Evolutionary conservation across 2,329 filamentous ascomycete genomes (phyloP), one percentile per base, ranked within the genome.

Genomic region (Alternaria triticina): DNA sequence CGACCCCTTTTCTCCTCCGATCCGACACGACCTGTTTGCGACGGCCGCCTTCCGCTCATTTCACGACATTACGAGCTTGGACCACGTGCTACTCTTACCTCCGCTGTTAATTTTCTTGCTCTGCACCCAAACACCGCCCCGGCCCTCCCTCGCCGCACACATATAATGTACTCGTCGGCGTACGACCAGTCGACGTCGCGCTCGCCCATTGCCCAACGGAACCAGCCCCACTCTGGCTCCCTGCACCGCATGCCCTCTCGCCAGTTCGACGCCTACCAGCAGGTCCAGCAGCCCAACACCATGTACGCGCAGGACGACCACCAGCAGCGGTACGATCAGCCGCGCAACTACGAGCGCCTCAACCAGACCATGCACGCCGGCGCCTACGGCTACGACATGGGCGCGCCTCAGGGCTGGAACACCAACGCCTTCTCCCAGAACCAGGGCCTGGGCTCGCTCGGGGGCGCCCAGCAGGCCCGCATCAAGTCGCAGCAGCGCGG

Each of bases 331-430:
- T 76, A 82, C 71, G 81, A 81, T 71, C 77, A 81, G 68, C 76
- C 84, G 84, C 80, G 88, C 86, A 79, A 83, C 84, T 77, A 84
- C 81, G 91, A 84, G 81, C 89, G 84, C 79, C 84, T 84, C 70
- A 87, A 86, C 71, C 84, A 86, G 71, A 87, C 84, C 75, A 85
- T 85, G 72, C 84, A 85, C 66, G 84, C 83, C 60, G 88, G 86
- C 54, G 88, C 85, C 56, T 90, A 92, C 61, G 87, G 82, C 62
- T 91, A 94, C 71, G 92, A 94, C 74, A 88, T 89, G 76, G 83
- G 84, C 62, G 81, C 83, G n/a, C 85, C 86, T n/a, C 91, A 93
- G 75, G 89, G 90, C 20, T 97, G 94, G 94, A 92, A 90, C 78
- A 90, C 93, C 56, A 88, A 87, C 74, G 90, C 88, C 50, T 92